phyloP scores from a whole-genome alignment of 208 protist genomes.

The Angomonas ambiguus region DNA sequence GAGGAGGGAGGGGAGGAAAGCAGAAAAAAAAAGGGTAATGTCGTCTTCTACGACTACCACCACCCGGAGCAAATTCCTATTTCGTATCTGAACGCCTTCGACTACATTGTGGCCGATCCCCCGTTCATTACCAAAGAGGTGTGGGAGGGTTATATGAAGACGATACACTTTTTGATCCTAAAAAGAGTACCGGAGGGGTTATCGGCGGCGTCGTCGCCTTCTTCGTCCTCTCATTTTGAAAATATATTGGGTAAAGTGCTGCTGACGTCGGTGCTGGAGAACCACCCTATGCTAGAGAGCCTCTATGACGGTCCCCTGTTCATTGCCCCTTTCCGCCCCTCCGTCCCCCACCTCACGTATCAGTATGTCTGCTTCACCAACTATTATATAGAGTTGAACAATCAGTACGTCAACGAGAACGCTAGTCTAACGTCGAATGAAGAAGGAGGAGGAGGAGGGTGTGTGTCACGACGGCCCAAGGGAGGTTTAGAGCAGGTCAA shows the following conservation, averaged over 20 bases:
- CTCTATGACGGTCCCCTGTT: conserved; percentile 67
- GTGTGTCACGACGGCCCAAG: too few relatives aligned
- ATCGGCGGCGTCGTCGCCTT: not conserved
- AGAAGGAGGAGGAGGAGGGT: conserved; percentile 19
- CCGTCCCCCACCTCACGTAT: conserved; percentile 86
- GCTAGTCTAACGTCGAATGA: too few relatives aligned
- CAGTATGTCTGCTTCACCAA: conserved; percentile 93
- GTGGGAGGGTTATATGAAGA: conserved; percentile 77
- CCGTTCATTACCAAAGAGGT: conserved; percentile 92
- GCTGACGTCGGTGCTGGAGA: conserved; percentile 89
- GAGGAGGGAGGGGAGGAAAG: too few relatives aligned
- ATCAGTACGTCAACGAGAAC: not conserved
- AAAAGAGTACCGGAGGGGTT: too few relatives aligned
- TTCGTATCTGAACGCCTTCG: conserved; percentile 69
- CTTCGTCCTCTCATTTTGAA: not conserved
- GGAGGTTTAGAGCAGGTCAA: not conserved
- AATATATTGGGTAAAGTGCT: conserved; percentile 74
- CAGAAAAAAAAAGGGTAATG: not conserved
- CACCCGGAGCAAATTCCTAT: conserved; percentile 69
- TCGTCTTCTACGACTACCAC: conserved; percentile 88
- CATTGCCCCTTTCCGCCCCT: conserved; percentile 74
- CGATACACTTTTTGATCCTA: conserved; percentile 38
- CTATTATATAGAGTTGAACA: conserved; percentile 31
- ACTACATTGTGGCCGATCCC: conserved; percentile 92
- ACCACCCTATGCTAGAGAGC: conserved; percentile 75